A percentile compares a stretch with the other conserved stretches of the same genome.
Conservation (phyloP, 257 asterid genomes). For the Rubia yunnanensis region DNA sequence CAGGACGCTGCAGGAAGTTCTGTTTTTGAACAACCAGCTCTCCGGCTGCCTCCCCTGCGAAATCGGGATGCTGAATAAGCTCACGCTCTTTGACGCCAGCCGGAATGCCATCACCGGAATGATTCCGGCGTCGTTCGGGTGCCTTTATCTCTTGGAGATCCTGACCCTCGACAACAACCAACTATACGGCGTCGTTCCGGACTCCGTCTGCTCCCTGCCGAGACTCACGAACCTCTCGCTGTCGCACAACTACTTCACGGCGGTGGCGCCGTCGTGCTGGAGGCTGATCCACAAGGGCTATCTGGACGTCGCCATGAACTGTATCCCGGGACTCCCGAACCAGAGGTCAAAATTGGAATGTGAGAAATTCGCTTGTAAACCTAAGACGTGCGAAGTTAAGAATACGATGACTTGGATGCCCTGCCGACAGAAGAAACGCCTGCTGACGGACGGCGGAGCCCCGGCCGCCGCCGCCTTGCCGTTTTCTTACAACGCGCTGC, state of each 20-base stretch:
- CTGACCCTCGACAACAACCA: constrained; percentile 29
- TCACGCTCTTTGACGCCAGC: constrained; percentile 42
- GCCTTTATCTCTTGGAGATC: constrained; percentile 23
- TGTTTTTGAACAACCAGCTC: constrained; percentile 38
- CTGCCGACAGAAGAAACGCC: constrained; percentile 12
- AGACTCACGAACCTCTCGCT: constrained; percentile 20
- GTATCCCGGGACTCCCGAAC: constrained; percentile 38
- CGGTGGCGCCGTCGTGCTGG: constrained; percentile 52
- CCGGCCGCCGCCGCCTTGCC: neutral
- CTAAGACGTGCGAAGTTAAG: constrained; percentile 23
- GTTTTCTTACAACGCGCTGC: neutral
- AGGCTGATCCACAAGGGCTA: constrained; percentile 26
- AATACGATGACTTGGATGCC: constrained; percentile 22
- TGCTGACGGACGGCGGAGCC: neutral
- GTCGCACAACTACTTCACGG: constrained; percentile 42
- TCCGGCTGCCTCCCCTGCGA: constrained; percentile 57
- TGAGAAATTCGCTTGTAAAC: constrained; percentile 26
- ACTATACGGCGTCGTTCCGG: constrained; percentile 51
- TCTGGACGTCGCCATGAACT: constrained; percentile 44
- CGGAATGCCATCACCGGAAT: constrained; percentile 43
- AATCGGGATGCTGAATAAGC: constrained; percentile 36
- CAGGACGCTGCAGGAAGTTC: constrained; percentile 24
- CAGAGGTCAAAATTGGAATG: constrained; percentile 39
- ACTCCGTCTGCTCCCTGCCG: constrained; percentile 34
- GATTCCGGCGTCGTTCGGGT: constrained; percentile 51